These are phyloP conservation scores for Nicotiana undulata DNA, from an alignment of 257 asterid species.

Conservation along the genomic window DNA sequence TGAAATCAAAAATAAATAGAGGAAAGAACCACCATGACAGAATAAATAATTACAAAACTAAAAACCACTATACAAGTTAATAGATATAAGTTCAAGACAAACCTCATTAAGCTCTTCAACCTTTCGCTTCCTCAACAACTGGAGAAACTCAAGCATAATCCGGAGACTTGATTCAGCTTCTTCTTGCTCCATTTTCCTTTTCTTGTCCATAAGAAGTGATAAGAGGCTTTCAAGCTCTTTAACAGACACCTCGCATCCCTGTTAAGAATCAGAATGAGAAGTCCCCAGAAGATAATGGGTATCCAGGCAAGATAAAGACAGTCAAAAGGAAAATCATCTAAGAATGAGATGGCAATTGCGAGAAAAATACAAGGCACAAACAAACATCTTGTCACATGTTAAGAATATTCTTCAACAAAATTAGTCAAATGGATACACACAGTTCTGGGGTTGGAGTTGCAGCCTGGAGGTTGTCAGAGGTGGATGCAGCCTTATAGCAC, in stretches of 20 bases:
- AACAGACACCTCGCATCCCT: conserved; percentile 85
- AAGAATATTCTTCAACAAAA: not conserved
- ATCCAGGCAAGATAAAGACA: not conserved
- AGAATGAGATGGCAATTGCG: not conserved
- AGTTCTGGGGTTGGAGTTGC: too few species aligned
- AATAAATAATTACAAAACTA: not conserved
- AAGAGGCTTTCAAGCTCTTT: conserved; percentile 72
- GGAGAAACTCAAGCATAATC: conserved; percentile 72
- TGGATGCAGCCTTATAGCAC: too few species aligned
- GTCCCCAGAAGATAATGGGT: conserved; percentile 6
- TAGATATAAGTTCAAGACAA: conserved; percentile 12
- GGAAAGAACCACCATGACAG: not conserved
- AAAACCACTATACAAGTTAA: not conserved
- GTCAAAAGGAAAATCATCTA: not conserved
- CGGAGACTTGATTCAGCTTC: conserved; percentile 81
- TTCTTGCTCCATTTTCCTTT: conserved; percentile 87
- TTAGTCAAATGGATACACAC: not conserved
- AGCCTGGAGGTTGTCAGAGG: too few species aligned
- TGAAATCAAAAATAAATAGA: not conserved
- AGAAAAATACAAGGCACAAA: not conserved
- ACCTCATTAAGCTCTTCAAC: conserved; percentile 89
- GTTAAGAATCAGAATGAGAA: conserved; percentile 39
- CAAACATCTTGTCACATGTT: not conserved
- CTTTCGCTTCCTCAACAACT: conserved; percentile 61
- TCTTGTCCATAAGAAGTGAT: conserved; percentile 74